These are phyloP conservation scores for Colletotrichum paranaense DNA, from an alignment of 2,329 filamentous ascomycete genomes.

Conservation along the genomic window DNA sequence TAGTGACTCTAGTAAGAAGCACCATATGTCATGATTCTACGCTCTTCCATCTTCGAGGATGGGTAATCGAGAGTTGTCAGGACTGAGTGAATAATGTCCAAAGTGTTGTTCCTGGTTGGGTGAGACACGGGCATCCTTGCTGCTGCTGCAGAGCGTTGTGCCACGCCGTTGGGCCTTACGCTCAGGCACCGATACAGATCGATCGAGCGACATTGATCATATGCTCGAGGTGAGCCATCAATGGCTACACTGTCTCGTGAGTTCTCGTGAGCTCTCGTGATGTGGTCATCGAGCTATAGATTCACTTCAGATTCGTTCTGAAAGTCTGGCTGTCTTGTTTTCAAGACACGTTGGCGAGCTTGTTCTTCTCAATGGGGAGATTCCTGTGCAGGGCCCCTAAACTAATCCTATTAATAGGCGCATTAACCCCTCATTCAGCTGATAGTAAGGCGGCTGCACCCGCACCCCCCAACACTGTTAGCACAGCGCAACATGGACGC, in stretches of 20 bases:
- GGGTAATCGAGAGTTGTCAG: neutral
- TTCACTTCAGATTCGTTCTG: neutral
- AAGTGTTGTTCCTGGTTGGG: neutral
- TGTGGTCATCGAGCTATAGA: neutral
- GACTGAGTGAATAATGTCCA: neutral
- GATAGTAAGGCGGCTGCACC: constrained; percentile 20
- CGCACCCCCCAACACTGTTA: constrained; percentile 8
- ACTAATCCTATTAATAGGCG: constrained; percentile 25
- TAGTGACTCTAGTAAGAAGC: neutral
- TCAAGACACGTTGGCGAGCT: neutral
- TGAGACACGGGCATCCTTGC: neutral
- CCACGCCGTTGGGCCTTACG: neutral
- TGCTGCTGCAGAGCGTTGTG: constrained; percentile 4
- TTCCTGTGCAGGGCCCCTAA: constrained; percentile 6
- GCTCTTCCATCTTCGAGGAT: neutral
- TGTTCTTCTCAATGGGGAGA: constrained; percentile 9
- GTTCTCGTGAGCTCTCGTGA: neutral
- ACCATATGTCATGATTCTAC: neutral
- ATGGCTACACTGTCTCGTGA: neutral
- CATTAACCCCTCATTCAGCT: constrained; percentile 27
- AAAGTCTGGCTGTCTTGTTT: neutral
- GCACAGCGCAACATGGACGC: neutral
- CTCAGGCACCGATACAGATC: constrained; percentile 6
- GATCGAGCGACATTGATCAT: neutral
- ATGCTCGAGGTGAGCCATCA: neutral